phyloP scores from a whole-genome alignment of 768 basidiomycete species.

The Mycena epipterygia region DNA sequence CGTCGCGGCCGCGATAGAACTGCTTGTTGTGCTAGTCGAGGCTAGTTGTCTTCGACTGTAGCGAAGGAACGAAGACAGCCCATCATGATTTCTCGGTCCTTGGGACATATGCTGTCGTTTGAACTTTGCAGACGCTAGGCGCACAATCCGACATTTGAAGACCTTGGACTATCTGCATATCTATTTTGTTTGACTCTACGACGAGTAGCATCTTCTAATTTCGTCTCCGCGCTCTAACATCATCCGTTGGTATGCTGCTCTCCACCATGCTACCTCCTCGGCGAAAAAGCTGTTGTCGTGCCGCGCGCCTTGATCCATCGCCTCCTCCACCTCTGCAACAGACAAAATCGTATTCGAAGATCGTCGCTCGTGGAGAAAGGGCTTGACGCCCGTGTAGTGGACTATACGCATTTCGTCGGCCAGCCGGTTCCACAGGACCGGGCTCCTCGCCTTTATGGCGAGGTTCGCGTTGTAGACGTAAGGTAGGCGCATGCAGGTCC shows the following conservation, averaged over 20 bases:
- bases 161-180: no score
- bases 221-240: constrained; percentile 23
- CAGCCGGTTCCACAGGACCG: constrained; percentile 47
- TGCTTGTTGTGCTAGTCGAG: no score
- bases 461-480: constrained; percentile 54
- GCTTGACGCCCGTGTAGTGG: constrained; percentile 48
- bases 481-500: constrained; percentile 48
- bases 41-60: no score
- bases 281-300: constrained; percentile 37
- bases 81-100: no score
- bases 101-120: no score
- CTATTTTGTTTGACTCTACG: no score
- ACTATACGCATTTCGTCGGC: constrained; percentile 46
- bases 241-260: constrained; percentile 44
- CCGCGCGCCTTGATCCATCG: constrained; percentile 30
- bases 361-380: not conserved
- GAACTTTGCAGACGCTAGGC: no score
- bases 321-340: constrained; percentile 39
- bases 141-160: no score
- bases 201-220: constrained; percentile 5
- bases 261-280: constrained; percentile 47
- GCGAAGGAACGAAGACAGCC: no score
- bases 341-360: constrained; percentile 29
- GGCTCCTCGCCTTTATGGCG: constrained; percentile 48
- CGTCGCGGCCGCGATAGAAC: no score